Conservation (phyloP, 2,329 filamentous ascomycete genomes). For the Fusarium heterosporum region DNA sequence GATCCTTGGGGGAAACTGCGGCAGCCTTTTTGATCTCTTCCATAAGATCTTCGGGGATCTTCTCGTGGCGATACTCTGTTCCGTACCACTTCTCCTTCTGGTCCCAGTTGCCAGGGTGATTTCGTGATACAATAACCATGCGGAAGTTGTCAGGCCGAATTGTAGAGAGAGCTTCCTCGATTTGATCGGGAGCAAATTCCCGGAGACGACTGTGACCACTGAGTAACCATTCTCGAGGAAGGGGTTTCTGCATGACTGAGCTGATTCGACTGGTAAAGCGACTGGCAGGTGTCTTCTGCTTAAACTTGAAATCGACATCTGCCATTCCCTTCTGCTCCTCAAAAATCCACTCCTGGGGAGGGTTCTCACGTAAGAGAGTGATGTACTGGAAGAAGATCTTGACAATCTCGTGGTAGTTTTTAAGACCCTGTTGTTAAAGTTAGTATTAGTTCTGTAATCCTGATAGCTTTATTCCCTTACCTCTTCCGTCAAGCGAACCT, state of each 20-base stretch:
- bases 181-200: constrained; percentile 82
- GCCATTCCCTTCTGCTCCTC: constrained; percentile 90
- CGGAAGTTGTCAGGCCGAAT: constrained; percentile 91
- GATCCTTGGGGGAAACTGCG: constrained; percentile 65
- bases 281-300: constrained; percentile 90
- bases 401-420: constrained; percentile 83
- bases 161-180: constrained; percentile 78
- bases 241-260: constrained; percentile 89
- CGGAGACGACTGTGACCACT: constrained; percentile 82
- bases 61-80: constrained; percentile 88
- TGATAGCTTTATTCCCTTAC: constrained; percentile 54
- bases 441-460: constrained; percentile 2
- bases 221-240: constrained; percentile 87
- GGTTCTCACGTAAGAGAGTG: constrained; percentile 81
- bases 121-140: constrained; percentile 83
- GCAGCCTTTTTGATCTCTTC: constrained; percentile 75
- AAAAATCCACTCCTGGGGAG: constrained; percentile 92
- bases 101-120: constrained; percentile 86
- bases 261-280: constrained; percentile 88
- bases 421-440: constrained; percentile 65
- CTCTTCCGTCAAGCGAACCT: constrained; percentile 84
- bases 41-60: constrained; percentile 81
- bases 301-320: constrained; percentile 95
- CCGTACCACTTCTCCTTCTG: constrained; percentile 97
- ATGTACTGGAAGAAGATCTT: constrained; percentile 93